These are phyloP conservation scores for Citrus cavaleriei DNA, from an alignment of 345 rosid genomes.

Conservation along the genomic window DNA sequence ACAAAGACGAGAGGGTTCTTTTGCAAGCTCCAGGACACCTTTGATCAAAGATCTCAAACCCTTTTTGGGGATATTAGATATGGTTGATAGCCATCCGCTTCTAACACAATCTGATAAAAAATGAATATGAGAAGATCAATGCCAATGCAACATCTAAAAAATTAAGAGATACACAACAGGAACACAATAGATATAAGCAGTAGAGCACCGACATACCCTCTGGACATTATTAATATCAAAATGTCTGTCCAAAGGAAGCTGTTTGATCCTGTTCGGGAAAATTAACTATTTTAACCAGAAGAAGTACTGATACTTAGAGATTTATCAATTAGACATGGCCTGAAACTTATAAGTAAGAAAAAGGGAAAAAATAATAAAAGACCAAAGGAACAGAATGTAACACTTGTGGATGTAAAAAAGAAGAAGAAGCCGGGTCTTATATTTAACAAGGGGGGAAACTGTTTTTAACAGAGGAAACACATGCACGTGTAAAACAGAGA, in stretches of 20 bases:
- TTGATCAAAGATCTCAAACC: slow-evolving; percentile 78
- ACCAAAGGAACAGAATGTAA: background rate
- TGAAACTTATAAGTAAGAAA: background rate
- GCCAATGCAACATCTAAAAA: background rate
- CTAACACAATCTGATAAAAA: slow-evolving; percentile 54
- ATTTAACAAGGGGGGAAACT: too few relatives aligned
- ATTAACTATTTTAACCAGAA: background rate
- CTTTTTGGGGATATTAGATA: slow-evolving; percentile 87
- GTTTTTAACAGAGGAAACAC: too few relatives aligned
- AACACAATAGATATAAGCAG: background rate
- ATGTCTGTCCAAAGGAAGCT: slow-evolving; percentile 82
- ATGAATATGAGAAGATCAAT: background rate
- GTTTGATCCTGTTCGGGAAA: slow-evolving; percentile 91
- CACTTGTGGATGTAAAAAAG: too few relatives aligned
- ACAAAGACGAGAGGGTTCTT: slow-evolving; percentile 70
- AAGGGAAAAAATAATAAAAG: background rate
- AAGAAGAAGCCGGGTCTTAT: too few relatives aligned
- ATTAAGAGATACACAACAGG: background rate
- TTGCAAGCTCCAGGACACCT: slow-evolving; percentile 69
- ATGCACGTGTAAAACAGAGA: too few relatives aligned
- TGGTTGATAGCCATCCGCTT: slow-evolving; percentile 87
- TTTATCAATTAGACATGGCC: background rate
- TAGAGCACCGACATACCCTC: background rate
- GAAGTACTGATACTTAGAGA: background rate
- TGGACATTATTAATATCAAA: too few relatives aligned